phyloP scores from a whole-genome alignment of 169 alveolate genomes.

The Plasmodium billcollinsi region DNA sequence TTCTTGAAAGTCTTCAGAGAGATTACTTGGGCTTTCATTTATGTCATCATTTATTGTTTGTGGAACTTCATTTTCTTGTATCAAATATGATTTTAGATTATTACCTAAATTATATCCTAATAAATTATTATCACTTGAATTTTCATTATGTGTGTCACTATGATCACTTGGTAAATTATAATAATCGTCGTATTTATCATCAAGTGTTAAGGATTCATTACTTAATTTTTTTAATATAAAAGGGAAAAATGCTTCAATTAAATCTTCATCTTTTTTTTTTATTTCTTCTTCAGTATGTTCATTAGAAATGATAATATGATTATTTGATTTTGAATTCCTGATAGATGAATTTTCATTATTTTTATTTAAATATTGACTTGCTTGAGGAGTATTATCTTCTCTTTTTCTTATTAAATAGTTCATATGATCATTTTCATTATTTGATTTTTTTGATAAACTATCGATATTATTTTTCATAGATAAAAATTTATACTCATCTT shows the following conservation, averaged over 20 bases:
- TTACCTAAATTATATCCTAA: too few relatives aligned
- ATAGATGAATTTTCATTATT: not conserved
- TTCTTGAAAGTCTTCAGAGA: too few relatives aligned
- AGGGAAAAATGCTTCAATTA: not conserved
- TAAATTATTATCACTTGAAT: too few relatives aligned
- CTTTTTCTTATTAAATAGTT: constrained; percentile 13
- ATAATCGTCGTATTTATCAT: not conserved
- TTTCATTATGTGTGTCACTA: not conserved
- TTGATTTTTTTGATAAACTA: not conserved
- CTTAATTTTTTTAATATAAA: not conserved
- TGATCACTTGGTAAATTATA: not conserved
- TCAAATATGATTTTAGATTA: too few relatives aligned
- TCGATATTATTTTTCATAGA: constrained; percentile 2
- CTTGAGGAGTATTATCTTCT: constrained; percentile 4
- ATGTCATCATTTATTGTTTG: too few relatives aligned
- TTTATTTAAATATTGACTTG: not conserved
- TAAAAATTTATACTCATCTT: constrained; percentile 2
- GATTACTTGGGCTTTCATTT: too few relatives aligned
- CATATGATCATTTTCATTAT: not conserved
- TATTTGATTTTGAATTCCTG: not conserved
- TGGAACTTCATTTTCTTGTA: too few relatives aligned
- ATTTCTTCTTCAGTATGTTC: not conserved
- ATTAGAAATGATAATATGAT: not conserved
- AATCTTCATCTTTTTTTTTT: not conserved
- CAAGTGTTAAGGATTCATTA: not conserved